Conservation (phyloP, 148 eudicot species). For the Spergularia marina region DNA sequence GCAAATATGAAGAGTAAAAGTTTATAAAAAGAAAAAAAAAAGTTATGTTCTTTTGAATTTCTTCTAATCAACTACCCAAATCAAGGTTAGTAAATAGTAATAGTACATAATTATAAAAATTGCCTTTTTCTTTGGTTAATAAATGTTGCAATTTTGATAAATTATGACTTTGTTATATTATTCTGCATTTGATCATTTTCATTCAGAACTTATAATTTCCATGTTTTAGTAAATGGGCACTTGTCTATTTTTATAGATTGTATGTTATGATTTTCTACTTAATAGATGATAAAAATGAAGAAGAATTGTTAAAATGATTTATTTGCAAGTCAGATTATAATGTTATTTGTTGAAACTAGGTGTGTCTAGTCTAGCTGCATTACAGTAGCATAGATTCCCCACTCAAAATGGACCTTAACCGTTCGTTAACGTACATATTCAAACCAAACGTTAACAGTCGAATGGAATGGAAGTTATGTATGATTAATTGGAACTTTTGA, state of each 20-base stretch:
- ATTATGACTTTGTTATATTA: background rate
- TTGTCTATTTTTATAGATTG: background rate
- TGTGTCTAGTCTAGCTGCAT: background rate
- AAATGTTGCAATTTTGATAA: background rate
- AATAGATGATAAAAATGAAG: too few relatives aligned
- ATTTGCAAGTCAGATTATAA: too few relatives aligned
- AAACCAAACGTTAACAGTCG: too few relatives aligned
- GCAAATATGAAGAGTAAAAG: background rate
- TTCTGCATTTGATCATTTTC: background rate
- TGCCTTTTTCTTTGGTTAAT: background rate
- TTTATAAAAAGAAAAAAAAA: background rate
- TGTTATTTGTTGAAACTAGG: too few relatives aligned
- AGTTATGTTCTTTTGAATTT: background rate
- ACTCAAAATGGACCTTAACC: background rate
- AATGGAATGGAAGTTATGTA: too few relatives aligned
- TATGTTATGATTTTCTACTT: too few relatives aligned
- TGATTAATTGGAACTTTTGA: background rate
- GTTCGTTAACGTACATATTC: too few relatives aligned
- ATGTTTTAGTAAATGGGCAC: background rate
- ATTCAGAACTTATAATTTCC: background rate
- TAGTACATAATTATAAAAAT: background rate
- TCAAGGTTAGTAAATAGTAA: background rate
- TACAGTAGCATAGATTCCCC: slow-evolving; percentile 2
- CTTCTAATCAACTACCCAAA: background rate
- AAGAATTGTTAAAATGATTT: too few relatives aligned